phyloP scores from a whole-genome alignment of 2,329 filamentous ascomycete species.

The Aspergillus tanneri region DNA sequence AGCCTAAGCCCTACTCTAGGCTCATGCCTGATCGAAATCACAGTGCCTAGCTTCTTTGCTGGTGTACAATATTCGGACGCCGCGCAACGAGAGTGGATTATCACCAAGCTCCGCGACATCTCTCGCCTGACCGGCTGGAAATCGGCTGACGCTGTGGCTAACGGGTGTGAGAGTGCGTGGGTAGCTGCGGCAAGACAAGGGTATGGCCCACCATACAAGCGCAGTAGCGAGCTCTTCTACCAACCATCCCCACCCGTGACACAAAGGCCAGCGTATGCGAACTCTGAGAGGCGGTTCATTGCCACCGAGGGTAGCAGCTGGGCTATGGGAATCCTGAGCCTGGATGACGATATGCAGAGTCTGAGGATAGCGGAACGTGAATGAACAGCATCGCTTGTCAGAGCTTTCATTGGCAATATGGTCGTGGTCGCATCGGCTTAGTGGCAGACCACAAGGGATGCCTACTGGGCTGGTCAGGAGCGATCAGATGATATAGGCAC shows the following conservation, averaged over 20 bases:
- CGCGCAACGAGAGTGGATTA: slow-evolving; percentile 72
- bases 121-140: slow-evolving; percentile 83
- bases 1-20: slow-evolving; percentile 75
- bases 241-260: slow-evolving; percentile 7
- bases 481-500: background rate
- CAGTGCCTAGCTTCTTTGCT: slow-evolving; percentile 81
- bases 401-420: background rate
- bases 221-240: slow-evolving; percentile 22
- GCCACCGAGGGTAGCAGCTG: slow-evolving; percentile 66
- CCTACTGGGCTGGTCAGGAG: no score
- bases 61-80: slow-evolving; percentile 74
- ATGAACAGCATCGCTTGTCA: background rate
- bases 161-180: slow-evolving; percentile 84
- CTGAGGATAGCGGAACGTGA: slow-evolving; percentile 52
- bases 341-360: slow-evolving; percentile 72
- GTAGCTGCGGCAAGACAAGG: slow-evolving; percentile 69
- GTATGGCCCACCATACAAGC: slow-evolving; percentile 70
- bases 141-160: slow-evolving; percentile 75
- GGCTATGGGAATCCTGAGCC: slow-evolving; percentile 73
- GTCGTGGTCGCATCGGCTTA: background rate
- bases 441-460: background rate
- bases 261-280: slow-evolving; percentile 23
- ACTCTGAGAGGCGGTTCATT: slow-evolving; percentile 54
- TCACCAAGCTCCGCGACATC: slow-evolving; percentile 72
- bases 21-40: slow-evolving; percentile 77